Evolutionary conservation across 495 filamentous ascomycete genomes (phyloP).

Genomic region (Pseudomonodictys pantanalensis): DNA sequence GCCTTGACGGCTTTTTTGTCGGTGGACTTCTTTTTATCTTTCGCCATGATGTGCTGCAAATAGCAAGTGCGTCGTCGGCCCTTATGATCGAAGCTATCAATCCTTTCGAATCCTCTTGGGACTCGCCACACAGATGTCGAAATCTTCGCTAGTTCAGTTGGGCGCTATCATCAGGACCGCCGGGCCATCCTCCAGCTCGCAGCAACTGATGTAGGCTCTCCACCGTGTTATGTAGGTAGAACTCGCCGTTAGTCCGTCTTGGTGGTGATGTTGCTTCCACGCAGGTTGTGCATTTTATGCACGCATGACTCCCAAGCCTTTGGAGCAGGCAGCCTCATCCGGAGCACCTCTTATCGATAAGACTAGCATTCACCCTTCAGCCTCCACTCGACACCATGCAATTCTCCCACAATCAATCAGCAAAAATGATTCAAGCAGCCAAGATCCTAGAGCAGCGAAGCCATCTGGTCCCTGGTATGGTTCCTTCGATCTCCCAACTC

Average conservation of each 20-base stretch:
- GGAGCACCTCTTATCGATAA: background rate
- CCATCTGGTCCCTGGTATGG: conserved; percentile 38
- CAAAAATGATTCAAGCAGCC: conserved; percentile 34
- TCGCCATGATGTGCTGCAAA: conserved; percentile 37
- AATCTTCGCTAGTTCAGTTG: no score
- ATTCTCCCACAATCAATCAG: background rate
- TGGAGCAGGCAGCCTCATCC: background rate
- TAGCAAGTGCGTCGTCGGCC: no score
- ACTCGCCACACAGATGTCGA: no score
- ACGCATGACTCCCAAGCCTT: background rate
- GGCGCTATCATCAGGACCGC: no score
- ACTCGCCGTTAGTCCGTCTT: no score
- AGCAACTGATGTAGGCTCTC: no score
- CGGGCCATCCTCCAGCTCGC: no score
- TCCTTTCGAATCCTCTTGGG: no score
- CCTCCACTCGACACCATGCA: background rate
- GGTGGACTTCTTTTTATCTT: conserved; percentile 62
- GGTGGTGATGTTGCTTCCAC: background rate
- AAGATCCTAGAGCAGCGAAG: conserved; percentile 41
- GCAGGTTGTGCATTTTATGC: conserved; percentile 16
- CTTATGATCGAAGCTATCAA: no score
- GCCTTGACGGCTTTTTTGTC: conserved; percentile 61
- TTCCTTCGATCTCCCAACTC: background rate
- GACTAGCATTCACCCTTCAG: background rate
- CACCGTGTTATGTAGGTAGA: no score